phyloP scores from a whole-genome alignment of 2,329 filamentous ascomycete genomes.

The Botrytis sinoallii region DNA sequence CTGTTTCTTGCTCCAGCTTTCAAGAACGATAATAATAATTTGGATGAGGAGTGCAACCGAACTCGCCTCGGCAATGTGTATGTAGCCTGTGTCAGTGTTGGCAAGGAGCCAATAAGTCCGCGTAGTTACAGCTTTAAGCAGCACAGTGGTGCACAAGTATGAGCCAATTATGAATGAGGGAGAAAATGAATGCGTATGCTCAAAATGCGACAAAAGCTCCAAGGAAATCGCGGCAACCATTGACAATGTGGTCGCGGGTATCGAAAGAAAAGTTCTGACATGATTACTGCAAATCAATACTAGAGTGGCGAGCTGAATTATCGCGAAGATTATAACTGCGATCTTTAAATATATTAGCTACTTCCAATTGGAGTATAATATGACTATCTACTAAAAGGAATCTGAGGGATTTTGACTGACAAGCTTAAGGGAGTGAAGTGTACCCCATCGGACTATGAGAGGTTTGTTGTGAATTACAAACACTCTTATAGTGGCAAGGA shows the following conservation, averaged over 20 bases:
- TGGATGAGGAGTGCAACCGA: conserved; percentile 39
- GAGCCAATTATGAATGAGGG: conserved; percentile 28
- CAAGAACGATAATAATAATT: conserved; percentile 36
- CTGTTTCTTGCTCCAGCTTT: conserved; percentile 36
- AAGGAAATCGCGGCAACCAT: conserved; percentile 24
- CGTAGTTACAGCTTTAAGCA: conserved; percentile 27
- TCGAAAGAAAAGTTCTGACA: background rate
- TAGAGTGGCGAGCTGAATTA: background rate
- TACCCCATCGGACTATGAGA: background rate
- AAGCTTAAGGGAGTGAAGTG: background rate
- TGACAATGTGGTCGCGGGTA: conserved; percentile 21
- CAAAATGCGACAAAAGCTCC: conserved; percentile 26
- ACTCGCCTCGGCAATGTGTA: conserved; percentile 30
- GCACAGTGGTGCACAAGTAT: conserved; percentile 30
- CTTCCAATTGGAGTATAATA: background rate
- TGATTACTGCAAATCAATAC: background rate
- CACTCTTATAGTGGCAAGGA: background rate
- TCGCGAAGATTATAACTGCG: background rate
- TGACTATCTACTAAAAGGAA: background rate
- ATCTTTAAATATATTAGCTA: background rate
- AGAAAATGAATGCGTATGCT: conserved; percentile 28
- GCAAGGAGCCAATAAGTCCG: conserved; percentile 32
- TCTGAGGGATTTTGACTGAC: background rate
- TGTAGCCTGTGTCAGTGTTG: conserved; percentile 33
- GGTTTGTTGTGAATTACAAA: background rate